Evolutionary conservation across 2,329 filamentous ascomycete species (phyloP).

Genomic region (Aspergillus alliaceus): DNA sequence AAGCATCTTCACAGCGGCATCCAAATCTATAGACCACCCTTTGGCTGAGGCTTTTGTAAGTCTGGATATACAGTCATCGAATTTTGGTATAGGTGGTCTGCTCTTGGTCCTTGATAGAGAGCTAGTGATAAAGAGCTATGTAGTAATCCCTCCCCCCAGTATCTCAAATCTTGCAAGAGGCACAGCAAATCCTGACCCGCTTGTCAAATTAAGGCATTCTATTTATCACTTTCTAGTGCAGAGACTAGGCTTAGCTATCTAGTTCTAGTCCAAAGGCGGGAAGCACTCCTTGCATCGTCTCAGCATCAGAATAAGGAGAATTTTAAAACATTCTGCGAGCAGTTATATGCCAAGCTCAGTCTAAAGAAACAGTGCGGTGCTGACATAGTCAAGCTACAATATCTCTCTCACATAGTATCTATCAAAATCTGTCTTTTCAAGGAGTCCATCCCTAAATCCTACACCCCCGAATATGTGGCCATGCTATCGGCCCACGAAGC

Average conservation of each 20-base stretch:
- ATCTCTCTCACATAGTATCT: neutral
- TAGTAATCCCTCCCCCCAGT: too few species aligned
- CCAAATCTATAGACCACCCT: neutral
- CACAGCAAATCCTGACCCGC: neutral
- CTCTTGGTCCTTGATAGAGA: too few species aligned
- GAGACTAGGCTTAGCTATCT: neutral
- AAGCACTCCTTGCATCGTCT: neutral
- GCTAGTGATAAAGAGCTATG: too few species aligned
- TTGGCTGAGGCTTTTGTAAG: constrained; percentile 2
- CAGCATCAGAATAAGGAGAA: neutral
- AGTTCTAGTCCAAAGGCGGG: too few species aligned
- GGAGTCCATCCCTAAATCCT: neutral
- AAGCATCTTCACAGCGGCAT: neutral
- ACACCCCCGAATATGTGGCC: neutral
- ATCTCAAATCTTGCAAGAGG: neutral
- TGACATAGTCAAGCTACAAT: neutral
- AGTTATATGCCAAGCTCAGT: neutral
- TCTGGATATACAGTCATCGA: neutral
- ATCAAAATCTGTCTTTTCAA: constrained; percentile 3
- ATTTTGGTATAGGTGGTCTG: neutral
- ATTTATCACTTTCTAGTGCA: neutral
- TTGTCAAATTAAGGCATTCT: neutral
- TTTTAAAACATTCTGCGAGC: neutral
- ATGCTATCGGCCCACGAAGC: neutral
- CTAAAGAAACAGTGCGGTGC: neutral